Conservation (phyloP, 1,139 yeast genomes). For the Pichia sorboxylosa region DNA sequence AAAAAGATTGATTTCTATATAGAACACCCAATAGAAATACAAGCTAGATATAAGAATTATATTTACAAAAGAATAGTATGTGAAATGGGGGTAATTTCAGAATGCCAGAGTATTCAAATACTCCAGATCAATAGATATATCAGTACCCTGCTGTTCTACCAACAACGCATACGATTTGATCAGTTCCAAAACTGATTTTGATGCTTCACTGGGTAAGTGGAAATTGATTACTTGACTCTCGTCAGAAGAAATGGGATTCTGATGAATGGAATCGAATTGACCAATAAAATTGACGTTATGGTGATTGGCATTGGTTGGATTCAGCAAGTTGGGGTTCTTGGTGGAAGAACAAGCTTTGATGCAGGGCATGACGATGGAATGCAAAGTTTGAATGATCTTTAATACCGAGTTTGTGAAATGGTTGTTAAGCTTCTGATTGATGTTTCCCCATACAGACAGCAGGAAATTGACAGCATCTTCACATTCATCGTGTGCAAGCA, state of each 20-base stretch:
- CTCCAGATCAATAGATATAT: slow-evolving; percentile 2
- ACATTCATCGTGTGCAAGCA: slow-evolving; percentile 5
- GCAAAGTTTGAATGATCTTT: background rate
- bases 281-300: background rate
- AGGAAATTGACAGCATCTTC: slow-evolving; percentile 1
- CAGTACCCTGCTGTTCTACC: slow-evolving; percentile 2
- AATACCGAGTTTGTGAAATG: background rate
- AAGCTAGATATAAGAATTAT: no score
- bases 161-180: background rate
- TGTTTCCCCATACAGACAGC: slow-evolving; percentile 7
- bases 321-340: background rate
- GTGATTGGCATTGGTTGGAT: background rate
- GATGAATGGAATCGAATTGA: background rate
- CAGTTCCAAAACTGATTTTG: slow-evolving; percentile 1
- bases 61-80: no score
- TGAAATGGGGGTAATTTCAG: no score
- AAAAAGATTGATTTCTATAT: no score
- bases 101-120: no score
- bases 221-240: background rate
- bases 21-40: no score
- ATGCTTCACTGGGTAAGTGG: background rate
- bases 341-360: background rate
- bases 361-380: background rate
- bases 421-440: background rate
- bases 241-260: background rate